phyloP scores from a whole-genome alignment of 257 asterid species.

The Osmanthus fragrans region DNA sequence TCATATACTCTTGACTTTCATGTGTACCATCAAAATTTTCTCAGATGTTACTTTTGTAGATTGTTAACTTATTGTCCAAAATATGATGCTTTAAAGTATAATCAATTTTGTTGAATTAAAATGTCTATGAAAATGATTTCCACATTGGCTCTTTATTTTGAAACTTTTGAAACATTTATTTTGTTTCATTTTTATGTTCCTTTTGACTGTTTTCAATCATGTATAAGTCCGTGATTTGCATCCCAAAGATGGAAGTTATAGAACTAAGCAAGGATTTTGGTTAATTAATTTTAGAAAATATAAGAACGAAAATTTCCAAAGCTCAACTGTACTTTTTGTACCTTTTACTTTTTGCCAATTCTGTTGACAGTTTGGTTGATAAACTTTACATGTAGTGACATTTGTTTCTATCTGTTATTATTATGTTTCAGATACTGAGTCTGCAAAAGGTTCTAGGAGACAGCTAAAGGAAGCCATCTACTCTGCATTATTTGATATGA shows the following conservation, averaged over 20 bases:
- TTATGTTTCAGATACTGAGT: constrained; percentile 63
- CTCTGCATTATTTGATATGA: constrained; percentile 83
- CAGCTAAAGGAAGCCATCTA: constrained; percentile 78
- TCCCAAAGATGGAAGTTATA: constrained; percentile 6
- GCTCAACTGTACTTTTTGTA: constrained; percentile 2
- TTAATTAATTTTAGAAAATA: constrained; percentile 6
- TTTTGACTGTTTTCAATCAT: constrained; percentile 10
- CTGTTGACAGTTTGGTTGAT: constrained; percentile 16
- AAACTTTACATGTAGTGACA: constrained; percentile 4
- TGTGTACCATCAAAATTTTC: constrained; percentile 7
- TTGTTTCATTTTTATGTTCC: neutral
- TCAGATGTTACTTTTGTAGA: constrained; percentile 4
- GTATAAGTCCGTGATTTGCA: constrained; percentile 3
- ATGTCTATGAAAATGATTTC: neutral
- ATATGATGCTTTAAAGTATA: neutral
- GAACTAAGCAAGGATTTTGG: neutral
- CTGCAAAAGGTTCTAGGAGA: constrained; percentile 71
- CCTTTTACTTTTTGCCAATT: constrained; percentile 11
- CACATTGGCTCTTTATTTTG: constrained; percentile 11
- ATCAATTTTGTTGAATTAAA: neutral
- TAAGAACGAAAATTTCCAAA: neutral
- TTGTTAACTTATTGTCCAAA: neutral
- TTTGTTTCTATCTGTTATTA: constrained; percentile 18
- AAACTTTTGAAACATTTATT: neutral
- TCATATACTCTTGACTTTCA: constrained; percentile 1